Conservation (phyloP, 306 rosid species). For the Begonia masoniana region DNA sequence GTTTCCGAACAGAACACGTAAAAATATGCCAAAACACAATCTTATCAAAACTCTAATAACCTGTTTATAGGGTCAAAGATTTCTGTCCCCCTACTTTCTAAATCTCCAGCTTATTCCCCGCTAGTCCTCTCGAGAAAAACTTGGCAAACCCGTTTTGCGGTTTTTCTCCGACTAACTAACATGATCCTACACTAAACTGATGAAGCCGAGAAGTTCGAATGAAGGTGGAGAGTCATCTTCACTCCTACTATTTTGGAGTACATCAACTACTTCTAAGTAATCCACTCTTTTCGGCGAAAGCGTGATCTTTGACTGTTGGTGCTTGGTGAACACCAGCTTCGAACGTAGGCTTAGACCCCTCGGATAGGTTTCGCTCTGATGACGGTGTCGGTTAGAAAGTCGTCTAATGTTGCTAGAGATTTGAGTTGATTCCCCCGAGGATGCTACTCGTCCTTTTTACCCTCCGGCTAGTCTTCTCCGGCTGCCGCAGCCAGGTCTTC, state of each 20-base stretch:
- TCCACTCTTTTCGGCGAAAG: slow-evolving; percentile 53
- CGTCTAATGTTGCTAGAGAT: slow-evolving; percentile 78
- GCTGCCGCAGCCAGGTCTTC: slow-evolving; percentile 84
- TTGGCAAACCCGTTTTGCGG: slow-evolving; percentile 80
- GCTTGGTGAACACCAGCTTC: slow-evolving; percentile 27
- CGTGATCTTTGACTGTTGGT: slow-evolving; percentile 54
- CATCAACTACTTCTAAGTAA: slow-evolving; percentile 19
- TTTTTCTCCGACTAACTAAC: slow-evolving; percentile 57
- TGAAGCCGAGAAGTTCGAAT: slow-evolving; percentile 28
- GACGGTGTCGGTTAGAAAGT: slow-evolving; percentile 64
- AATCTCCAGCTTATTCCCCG: slow-evolving; percentile 48
- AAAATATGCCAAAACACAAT: too few species aligned
- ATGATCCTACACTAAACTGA: slow-evolving; percentile 32
- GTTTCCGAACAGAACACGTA: too few species aligned
- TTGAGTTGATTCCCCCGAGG: slow-evolving; percentile 76
- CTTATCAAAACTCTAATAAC: too few species aligned
- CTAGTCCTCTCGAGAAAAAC: slow-evolving; percentile 75
- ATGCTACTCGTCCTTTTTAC: slow-evolving; percentile 82
- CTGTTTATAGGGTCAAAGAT: too few species aligned
- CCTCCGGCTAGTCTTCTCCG: slow-evolving; percentile 81
- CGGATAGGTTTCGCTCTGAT: slow-evolving; percentile 38
- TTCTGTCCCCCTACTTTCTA: neutral
- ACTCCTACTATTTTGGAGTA: slow-evolving; percentile 14
- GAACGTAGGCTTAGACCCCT: too few species aligned
- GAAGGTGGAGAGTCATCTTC: slow-evolving; percentile 37